Conservation (phyloP, 2,329 filamentous ascomycete species). For the Sphaerulina populicola region DNA sequence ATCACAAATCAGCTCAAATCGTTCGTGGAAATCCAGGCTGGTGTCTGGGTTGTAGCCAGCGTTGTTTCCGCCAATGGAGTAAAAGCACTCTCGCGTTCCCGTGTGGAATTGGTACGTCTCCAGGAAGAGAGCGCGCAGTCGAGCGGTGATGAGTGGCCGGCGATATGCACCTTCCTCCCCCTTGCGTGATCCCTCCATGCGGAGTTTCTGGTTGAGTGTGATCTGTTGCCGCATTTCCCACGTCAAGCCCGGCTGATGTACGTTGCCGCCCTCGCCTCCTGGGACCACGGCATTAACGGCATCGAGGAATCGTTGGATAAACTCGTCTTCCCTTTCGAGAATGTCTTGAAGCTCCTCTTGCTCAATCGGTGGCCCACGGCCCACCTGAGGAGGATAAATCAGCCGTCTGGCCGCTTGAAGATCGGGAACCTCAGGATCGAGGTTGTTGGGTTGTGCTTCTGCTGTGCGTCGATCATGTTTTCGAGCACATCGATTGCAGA, state of each 20-base stretch:
- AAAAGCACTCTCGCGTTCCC: slow-evolving; percentile 9
- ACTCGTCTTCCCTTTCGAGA: slow-evolving; percentile 7
- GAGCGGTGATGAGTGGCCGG: slow-evolving; percentile 13
- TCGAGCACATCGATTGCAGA: slow-evolving; percentile 15
- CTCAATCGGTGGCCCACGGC: slow-evolving; percentile 4
- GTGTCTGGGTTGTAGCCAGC: slow-evolving; percentile 15
- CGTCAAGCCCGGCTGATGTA: not conserved
- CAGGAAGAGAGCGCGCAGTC: slow-evolving; percentile 15
- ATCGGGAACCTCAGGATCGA: slow-evolving; percentile 13
- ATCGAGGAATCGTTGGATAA: slow-evolving; percentile 14
- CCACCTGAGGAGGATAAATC: slow-evolving; percentile 10
- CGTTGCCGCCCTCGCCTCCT: slow-evolving; percentile 4
- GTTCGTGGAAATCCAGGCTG: slow-evolving; percentile 8
- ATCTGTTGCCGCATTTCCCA: slow-evolving; percentile 16
- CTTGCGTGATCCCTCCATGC: slow-evolving; percentile 6
- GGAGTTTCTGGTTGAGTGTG: slow-evolving; percentile 17
- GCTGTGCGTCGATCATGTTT: slow-evolving; percentile 15
- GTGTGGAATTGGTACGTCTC: slow-evolving; percentile 17
- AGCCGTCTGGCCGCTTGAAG: slow-evolving; percentile 3
- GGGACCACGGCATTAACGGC: slow-evolving; percentile 12
- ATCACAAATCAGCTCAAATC: slow-evolving; percentile 10
- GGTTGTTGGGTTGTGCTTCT: slow-evolving; percentile 5
- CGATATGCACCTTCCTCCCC: slow-evolving; percentile 9
- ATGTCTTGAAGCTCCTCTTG: slow-evolving; percentile 2
- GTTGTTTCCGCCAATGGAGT: slow-evolving; percentile 16